Base-by-base conservation (phyloP, 2,329 filamentous ascomycete genomes). In the Aquanectria penicillioides region DNA sequence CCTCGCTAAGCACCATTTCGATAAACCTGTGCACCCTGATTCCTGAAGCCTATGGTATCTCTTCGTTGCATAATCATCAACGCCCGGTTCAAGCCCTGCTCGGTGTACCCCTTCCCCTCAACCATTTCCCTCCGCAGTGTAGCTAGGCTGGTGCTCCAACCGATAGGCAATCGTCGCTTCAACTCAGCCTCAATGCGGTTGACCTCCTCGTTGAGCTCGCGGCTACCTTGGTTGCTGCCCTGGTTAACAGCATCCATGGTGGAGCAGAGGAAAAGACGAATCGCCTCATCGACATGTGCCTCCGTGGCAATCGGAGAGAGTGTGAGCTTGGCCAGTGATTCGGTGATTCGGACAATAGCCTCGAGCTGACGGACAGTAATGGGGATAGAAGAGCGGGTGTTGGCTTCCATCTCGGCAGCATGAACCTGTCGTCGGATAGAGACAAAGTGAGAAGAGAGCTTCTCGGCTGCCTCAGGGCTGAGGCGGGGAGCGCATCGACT, bases 161-260 rank as follows among this genome's bases (percentile, higher is more conserved):
- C 95, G 66, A 99, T 95, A 1, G 95, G 94, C 68, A 99, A 80
- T 22, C 94, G 85, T 56, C 93, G 86, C 77, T 92, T 89, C 48
- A 99, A 81, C 80, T 98, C 95, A 13, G 93, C 88, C 77, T 98
- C 95, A 5, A 98, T 86, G 68, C 92, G 93, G 65, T 84, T 83
- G 6, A 92, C 91, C 75, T 98, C 95, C 47, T 97, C 93, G 77
- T 96, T 94, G 54, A 98, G 81, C 77, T 98, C 94, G 62, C 92
- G 90, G 71, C 89, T 93, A 31, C 92, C 92, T 68, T 91, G 87
- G 63, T 89, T 91, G 66, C 91, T 89, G 59, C 94, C 94, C 70
- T 97, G 93, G 59, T 92, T 94, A 55, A 98, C 93, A 7, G 95
- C 95, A 72, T 99, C 94, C 95, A 99, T 98, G 56, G 95, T 99